Conservation (phyloP, 768 basidiomycete species). For the Clavaria fumosa region DNA sequence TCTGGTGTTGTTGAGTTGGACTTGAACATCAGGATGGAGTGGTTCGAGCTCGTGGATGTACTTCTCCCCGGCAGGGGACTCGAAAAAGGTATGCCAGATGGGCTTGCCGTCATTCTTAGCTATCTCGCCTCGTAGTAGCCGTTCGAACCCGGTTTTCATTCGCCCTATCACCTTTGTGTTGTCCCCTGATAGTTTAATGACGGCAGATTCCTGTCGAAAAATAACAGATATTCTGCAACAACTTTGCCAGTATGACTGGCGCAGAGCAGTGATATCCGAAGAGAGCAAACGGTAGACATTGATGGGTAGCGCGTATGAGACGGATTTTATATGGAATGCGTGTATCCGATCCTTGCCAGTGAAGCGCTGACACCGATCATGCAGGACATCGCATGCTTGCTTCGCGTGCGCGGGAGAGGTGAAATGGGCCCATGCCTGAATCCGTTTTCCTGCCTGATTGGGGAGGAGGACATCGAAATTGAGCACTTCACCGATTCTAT, state of each 20-base stretch:
- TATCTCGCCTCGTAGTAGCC: conserved; percentile 45
- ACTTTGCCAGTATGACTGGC: conserved; percentile 18
- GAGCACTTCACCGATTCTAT: conserved; percentile 16
- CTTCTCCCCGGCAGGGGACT: conserved; percentile 20
- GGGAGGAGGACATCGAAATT: conserved; percentile 34
- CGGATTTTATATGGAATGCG: conserved; percentile 38
- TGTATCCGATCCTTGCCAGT: conserved; percentile 31
- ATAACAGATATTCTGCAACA: conserved; percentile 15
- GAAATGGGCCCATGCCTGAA: conserved; percentile 44
- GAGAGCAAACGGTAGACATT: conserved; percentile 25
- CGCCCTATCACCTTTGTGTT: conserved; percentile 32
- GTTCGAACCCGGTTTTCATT: conserved; percentile 47
- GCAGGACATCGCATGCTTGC: conserved; percentile 30
- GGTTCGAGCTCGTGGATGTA: conserved; percentile 33
- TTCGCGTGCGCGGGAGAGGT: conserved; percentile 35
- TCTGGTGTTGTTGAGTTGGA: conserved; percentile 26
- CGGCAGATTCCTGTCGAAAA: conserved; percentile 7
- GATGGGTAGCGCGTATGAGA: conserved; percentile 29
- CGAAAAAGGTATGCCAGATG: conserved; percentile 56
- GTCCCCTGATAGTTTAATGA: conserved; percentile 35
- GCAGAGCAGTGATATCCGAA: conserved; percentile 32
- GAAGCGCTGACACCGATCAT: conserved; percentile 29
- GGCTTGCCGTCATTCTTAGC: conserved; percentile 31
- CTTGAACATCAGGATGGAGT: conserved; percentile 23
- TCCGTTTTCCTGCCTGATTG: conserved; percentile 32